phyloP scores from a whole-genome alignment of 2,329 filamentous ascomycete species.

The Ceratocystis diversiconidia region DNA sequence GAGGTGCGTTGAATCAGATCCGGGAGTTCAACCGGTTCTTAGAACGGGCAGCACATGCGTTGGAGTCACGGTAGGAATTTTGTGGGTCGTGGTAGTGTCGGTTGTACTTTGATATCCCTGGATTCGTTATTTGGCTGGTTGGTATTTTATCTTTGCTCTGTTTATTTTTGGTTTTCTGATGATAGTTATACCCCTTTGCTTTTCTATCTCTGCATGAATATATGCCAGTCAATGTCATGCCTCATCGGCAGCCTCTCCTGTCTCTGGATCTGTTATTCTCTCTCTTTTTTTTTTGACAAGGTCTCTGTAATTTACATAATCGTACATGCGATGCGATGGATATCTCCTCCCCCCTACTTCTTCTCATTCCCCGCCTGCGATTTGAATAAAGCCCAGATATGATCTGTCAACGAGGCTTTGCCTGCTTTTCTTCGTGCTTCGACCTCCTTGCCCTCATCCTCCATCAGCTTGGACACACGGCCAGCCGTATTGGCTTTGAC shows the following conservation, averaged over 20 bases:
- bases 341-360: background rate
- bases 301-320: background rate
- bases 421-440: constrained; percentile 43
- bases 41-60: constrained; percentile 42
- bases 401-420: constrained; percentile 32
- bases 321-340: background rate
- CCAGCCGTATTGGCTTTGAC: constrained; percentile 46
- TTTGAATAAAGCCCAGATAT: constrained; percentile 25
- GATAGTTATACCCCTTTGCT: constrained; percentile 13
- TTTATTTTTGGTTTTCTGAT: constrained; percentile 10
- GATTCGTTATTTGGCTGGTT: background rate
- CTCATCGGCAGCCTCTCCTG: background rate
- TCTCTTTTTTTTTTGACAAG: background rate
- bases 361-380: background rate
- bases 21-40: constrained; percentile 49
- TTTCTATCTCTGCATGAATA: constrained; percentile 5
- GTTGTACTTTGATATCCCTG: background rate
- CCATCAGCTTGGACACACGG: constrained; percentile 40
- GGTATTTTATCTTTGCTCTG: background rate
- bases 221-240: background rate
- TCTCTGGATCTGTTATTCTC: background rate
- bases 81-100: background rate
- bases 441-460: constrained; percentile 40
- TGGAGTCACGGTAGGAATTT: constrained; percentile 33
- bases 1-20: constrained; percentile 42